Base-by-base conservation (phyloP, 805 yeast genomes). In the baker's yeast (Saccharomyces cerevisiae) region DNA sequence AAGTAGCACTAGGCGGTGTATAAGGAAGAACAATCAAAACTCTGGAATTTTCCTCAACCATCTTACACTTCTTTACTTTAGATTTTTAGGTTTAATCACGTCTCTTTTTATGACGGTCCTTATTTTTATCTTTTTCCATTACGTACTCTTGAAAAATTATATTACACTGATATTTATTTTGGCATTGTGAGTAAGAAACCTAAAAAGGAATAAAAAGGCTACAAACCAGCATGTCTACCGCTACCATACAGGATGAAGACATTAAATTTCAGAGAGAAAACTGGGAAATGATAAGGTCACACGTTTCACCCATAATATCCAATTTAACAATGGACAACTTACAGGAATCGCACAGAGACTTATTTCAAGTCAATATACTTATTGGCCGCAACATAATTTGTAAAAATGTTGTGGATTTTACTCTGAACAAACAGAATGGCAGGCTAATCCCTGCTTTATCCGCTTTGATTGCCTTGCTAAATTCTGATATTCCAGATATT, bases 401-500 rank as follows among this genome's bases (percentile, higher is more conserved):
- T 10, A 17, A 10, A 2, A 36, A 9, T 36, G 24, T 87, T 9
- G 79, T 80, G n/a, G 74, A 82, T 50, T 70, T 78, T 46, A 51
- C 87, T 1, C 79, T 87, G 77, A 76, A 76, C 49, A 75, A 79
- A 0, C 87, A 82, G 61, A 62, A 74, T 13, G 66, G 63, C 6
- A 73, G 82, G 13, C 52, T 55, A 9, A 26, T 46, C 1, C 76
- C 86, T 0, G 68, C 78, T 0, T 83, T 79, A 59, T 81, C 90
- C 0, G 71, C 86, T 0, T 61, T 89, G 36, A 75, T 79, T 0
- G 76, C 84, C 1, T 76, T 84, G 0, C 51, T 89, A 10, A 85
- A 87, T 67, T 77, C 86, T 4, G 80, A 84, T 59, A 66, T 87
- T 3, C 94, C 95, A 0, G 79, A 79, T 36, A 70, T 88, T 17